phyloP scores from a whole-genome alignment of 768 basidiomycete species.

The Phylloporus sp. region DNA sequence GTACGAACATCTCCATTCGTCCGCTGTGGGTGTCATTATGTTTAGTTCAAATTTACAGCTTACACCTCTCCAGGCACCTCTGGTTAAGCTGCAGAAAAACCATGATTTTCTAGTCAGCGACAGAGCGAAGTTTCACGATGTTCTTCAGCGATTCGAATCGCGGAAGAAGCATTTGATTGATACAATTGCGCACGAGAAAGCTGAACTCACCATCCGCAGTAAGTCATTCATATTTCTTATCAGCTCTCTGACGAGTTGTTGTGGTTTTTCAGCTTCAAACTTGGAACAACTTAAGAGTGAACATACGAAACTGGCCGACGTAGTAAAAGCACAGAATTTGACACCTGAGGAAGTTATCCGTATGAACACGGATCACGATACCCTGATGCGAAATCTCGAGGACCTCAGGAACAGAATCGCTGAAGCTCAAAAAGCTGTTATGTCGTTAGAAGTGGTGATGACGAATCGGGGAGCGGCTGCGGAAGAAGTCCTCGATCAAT shows the following conservation, averaged over 20 bases:
- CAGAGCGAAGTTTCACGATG: constrained; percentile 73
- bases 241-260: background rate
- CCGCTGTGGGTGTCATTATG: constrained; percentile 44
- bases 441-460: constrained; percentile 80
- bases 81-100: constrained; percentile 58
- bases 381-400: constrained; percentile 64
- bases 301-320: constrained; percentile 54
- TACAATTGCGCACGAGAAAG: constrained; percentile 63
- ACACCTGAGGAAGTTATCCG: constrained; percentile 85
- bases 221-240: constrained; percentile 12
- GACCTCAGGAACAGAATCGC: constrained; percentile 73
- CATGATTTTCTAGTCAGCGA: constrained; percentile 67
- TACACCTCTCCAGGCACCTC: constrained; percentile 46
- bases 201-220: constrained; percentile 58
- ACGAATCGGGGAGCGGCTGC: constrained; percentile 75
- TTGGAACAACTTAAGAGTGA: constrained; percentile 64
- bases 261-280: constrained; percentile 47
- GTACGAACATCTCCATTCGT: constrained; percentile 53
- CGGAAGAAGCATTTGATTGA: constrained; percentile 66
- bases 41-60: background rate
- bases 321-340: constrained; percentile 85
- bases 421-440: constrained; percentile 67
- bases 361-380: constrained; percentile 90
- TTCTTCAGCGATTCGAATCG: constrained; percentile 64
- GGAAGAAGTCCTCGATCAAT: constrained; percentile 78